Evolutionary conservation across 1,139 yeast species (phyloP), one percentile per base, ranked within the genome.

Genomic region (Suhomyces choctaworum): DNA sequence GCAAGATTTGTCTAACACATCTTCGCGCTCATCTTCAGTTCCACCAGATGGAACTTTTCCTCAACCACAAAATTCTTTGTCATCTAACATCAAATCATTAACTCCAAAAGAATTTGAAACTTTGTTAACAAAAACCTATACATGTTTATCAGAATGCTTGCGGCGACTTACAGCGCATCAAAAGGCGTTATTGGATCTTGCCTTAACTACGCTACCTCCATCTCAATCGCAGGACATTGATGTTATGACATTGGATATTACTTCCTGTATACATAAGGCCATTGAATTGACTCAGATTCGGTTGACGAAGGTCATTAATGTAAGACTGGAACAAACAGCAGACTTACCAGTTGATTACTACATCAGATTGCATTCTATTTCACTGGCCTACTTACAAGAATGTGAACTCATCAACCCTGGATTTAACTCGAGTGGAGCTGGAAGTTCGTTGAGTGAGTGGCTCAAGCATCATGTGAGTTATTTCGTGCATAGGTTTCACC

Each of bases 371-470:
- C 87, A 82, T 57, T 70, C 84, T 3, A 65, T 86, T 14, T 78
- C 82, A 32, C 76, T 82, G 1, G 70, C 82, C 16, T 90, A 89
- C 52, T 66, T 89, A 24, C 78, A 78, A 33, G 96, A 88, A 54
- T 87, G 96, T 57, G 98, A 92, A 56, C 70, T 81, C 10, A 78
- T 90, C 6, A 80, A 88, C 29, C 97, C 96, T 0, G 81, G 80
- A 19, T 74, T 78, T 27, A 73, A 77, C 11, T 72, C 78, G 2
- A 78, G 77, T 36, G 74, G 67, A 1, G 60, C 69, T 1, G 73
- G 73, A 2, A 64, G 62, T 38, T 61, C 77, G 11, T 64, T 90
- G 29, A 77, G 82, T 37, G 87, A 81, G 37, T 76, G 82, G 57
- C 61, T 87, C 14, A 76, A 74, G n/a, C 72, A 74, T 31, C 96